phyloP scores from a whole-genome alignment of 345 rosid genomes.

The Syzygium jambos region DNA sequence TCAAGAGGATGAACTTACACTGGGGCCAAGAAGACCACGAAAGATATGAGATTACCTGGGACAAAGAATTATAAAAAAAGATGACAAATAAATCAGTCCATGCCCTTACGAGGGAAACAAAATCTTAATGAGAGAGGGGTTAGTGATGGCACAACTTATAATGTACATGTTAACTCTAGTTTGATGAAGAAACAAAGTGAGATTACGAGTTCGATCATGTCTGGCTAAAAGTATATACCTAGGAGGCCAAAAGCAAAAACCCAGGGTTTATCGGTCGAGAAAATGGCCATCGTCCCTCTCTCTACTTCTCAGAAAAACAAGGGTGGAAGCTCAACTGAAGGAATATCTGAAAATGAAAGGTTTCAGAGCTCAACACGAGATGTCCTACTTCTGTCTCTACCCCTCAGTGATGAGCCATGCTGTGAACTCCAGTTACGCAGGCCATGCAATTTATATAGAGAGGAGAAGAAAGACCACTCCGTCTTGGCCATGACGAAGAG shows the following conservation, averaged over 20 bases:
- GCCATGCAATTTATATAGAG: neutral
- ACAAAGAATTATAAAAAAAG: neutral
- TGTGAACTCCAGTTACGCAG: neutral
- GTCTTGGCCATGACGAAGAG: neutral
- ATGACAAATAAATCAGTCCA: neutral
- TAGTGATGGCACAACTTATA: neutral
- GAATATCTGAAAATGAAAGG: neutral
- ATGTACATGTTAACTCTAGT: neutral
- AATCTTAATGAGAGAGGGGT: neutral
- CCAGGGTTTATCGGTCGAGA: slow-evolving; percentile 9
- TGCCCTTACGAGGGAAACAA: neutral
- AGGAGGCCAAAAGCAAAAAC: slow-evolving; percentile 22
- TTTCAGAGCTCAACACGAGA: neutral
- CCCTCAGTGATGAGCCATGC: neutral
- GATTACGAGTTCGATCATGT: neutral
- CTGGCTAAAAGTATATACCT: slow-evolving; percentile 4
- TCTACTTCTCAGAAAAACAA: neutral
- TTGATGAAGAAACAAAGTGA: neutral
- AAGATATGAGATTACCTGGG: slow-evolving; percentile 61
- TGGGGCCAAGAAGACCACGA: slow-evolving; percentile 55
- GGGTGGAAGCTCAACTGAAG: neutral
- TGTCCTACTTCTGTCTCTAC: neutral
- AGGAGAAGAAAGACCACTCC: neutral
- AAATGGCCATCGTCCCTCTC: neutral
- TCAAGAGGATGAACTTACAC: slow-evolving; percentile 34